Conservation (phyloP, 192 early-diverging fungal species). For the Backusella macrospora region DNA sequence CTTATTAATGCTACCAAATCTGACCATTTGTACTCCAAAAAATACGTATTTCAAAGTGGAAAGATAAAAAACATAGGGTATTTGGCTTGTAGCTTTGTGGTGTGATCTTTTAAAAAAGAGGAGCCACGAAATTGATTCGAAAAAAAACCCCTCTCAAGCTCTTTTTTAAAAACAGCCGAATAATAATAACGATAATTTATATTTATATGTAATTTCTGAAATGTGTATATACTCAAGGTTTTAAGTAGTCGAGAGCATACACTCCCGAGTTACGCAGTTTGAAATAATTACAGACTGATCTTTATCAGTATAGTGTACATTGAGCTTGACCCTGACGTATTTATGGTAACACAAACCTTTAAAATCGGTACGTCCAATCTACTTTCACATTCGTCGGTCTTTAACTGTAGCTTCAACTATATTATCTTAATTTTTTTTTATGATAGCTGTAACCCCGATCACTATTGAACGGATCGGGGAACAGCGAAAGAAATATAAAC, state of each 20-base stretch:
- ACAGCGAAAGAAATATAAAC: background rate
- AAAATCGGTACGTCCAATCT: slow-evolving; percentile 6
- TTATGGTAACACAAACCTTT: background rate
- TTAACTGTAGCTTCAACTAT: slow-evolving; percentile 14
- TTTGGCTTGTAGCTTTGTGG: background rate
- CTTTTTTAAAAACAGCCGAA: background rate
- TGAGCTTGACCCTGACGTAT: slow-evolving; percentile 13
- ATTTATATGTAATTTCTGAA: background rate
- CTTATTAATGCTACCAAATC: background rate
- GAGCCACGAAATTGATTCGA: background rate
- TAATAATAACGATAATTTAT: background rate
- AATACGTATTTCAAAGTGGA: too few relatives aligned
- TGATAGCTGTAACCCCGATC: slow-evolving; percentile 15
- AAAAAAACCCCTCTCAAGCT: slow-evolving; percentile 6
- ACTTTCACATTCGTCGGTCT: slow-evolving; percentile 1
- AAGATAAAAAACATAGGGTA: too few relatives aligned
- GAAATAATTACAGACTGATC: background rate
- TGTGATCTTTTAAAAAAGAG: slow-evolving; percentile 6
- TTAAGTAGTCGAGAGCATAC: background rate
- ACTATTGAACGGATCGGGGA: slow-evolving; percentile 15
- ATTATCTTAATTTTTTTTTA: background rate
- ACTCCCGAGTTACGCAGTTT: slow-evolving; percentile 11
- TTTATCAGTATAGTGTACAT: slow-evolving; percentile 1
- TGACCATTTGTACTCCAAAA: background rate
- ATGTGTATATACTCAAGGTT: background rate